Percentiles rank a stretch among this genome's conserved stretches.
Evolutionary conservation across 345 rosid genomes (phyloP).

Genomic region (Sapria himalayana): DNA sequence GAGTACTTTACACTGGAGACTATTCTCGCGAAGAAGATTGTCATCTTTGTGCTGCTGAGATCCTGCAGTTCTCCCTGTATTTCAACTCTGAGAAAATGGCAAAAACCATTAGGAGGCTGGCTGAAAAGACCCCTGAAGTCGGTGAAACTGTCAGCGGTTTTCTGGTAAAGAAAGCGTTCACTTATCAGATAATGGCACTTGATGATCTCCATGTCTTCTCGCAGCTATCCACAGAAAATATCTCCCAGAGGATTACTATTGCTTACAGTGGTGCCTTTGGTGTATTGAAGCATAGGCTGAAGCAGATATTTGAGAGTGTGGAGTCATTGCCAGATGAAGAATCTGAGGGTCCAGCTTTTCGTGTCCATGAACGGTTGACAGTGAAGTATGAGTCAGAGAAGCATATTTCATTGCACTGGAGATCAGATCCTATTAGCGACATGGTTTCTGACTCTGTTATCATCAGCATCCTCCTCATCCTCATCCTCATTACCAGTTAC

Average conservation of each 20-base stretch:
- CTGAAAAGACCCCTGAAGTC: constrained; percentile 58
- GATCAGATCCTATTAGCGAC: constrained; percentile 69
- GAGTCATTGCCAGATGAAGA: constrained; percentile 65
- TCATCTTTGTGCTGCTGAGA: constrained; percentile 89
- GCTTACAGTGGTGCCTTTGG: constrained; percentile 68
- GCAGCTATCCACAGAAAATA: constrained; percentile 66
- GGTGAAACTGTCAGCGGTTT: constrained; percentile 69
- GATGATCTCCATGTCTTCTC: constrained; percentile 93
- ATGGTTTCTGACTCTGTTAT: constrained; percentile 88
- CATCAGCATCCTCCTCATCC: constrained; percentile 57
- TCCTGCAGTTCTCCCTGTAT: constrained; percentile 86
- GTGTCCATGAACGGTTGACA: constrained; percentile 48
- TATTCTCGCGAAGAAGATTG: constrained; percentile 91
- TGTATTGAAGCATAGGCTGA: constrained; percentile 57
- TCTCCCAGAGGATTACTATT: constrained; percentile 66
- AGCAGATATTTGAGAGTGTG: constrained; percentile 63
- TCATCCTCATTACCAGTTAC: too few species aligned
- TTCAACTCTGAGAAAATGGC: constrained; percentile 90
- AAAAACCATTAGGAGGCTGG: constrained; percentile 67
- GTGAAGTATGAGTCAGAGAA: constrained; percentile 75
- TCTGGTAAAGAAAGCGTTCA: constrained; percentile 79
- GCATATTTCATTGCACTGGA: constrained; percentile 74
- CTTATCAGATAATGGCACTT: constrained; percentile 92
- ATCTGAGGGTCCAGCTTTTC: constrained; percentile 34
- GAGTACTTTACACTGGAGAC: constrained; percentile 84